These are phyloP conservation scores for Hanseniaspora singularis DNA, from an alignment of 805 yeast species.

Conservation along the genomic window DNA sequence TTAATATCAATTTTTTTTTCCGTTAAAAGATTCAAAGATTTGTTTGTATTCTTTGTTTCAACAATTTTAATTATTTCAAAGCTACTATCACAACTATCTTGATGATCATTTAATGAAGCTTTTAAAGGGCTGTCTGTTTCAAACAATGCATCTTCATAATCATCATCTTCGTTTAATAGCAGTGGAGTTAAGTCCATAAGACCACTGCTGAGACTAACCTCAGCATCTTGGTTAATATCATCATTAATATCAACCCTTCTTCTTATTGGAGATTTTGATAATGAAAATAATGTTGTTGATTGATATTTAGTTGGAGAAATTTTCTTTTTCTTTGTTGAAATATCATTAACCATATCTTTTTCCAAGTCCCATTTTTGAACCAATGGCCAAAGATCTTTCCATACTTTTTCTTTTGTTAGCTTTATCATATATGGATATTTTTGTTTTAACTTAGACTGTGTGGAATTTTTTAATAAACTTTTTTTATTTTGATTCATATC, in stretches of 20 bases:
- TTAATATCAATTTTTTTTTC: too few species aligned
- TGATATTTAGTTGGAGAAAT: neutral
- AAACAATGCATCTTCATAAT: too few species aligned
- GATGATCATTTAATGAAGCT: neutral
- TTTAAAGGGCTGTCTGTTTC: neutral
- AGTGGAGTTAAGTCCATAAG: too few species aligned
- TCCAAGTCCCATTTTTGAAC: conserved; percentile 5
- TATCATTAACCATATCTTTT: neutral
- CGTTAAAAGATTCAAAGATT: too few species aligned
- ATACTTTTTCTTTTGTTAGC: conserved; percentile 1
- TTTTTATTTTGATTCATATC: too few species aligned
- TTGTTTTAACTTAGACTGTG: neutral
- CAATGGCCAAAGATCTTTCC: conserved; percentile 8
- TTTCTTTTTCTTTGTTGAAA: conserved; percentile 1
- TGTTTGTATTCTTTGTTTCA: too few species aligned
- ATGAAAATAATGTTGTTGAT: neutral
- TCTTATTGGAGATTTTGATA: neutral
- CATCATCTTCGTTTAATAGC: too few species aligned
- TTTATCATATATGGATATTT: neutral
- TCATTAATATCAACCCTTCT: neutral
- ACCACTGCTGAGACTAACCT: too few species aligned
- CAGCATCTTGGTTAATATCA: neutral
- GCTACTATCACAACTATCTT: neutral
- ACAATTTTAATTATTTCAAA: neutral
- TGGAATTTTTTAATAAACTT: too few species aligned